Percentiles rank a stretch among this genome's conserved stretches.
phyloP scores from a whole-genome alignment of 768 basidiomycete species.

The Hericium rajendrae region DNA sequence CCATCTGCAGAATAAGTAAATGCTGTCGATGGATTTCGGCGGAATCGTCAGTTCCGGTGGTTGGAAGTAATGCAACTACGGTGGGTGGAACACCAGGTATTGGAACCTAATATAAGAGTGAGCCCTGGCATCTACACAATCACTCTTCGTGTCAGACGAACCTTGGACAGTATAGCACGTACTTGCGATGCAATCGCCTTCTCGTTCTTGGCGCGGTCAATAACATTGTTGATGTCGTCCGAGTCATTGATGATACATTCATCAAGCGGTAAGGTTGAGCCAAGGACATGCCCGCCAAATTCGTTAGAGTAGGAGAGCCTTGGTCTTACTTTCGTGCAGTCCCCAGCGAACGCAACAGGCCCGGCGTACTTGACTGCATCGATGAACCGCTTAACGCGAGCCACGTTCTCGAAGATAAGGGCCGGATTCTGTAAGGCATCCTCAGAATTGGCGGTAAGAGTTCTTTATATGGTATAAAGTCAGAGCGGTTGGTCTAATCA shows the following conservation, averaged over 20 bases:
- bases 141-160: too few relatives aligned
- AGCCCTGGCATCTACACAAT: too few relatives aligned
- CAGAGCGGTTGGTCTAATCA: too few relatives aligned
- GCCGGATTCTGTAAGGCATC: constrained; percentile 19
- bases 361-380: constrained; percentile 15
- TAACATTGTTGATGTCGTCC: constrained; percentile 19
- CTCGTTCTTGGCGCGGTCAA: constrained; percentile 11
- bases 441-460: constrained; percentile 8
- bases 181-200: constrained; percentile 20
- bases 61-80: constrained; percentile 19
- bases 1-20: constrained; percentile 16
- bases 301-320: constrained; percentile 19
- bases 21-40: constrained; percentile 16
- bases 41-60: constrained; percentile 18
- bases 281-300: constrained; percentile 20
- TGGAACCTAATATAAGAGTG: constrained; percentile 10
- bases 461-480: too few relatives aligned
- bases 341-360: constrained; percentile 18
- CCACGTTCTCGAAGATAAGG: constrained; percentile 21
- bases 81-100: constrained; percentile 16
- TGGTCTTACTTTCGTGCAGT: constrained; percentile 22
- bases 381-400: constrained; percentile 17
- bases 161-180: constrained; percentile 20
- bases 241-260: constrained; percentile 17
- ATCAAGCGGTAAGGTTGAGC: constrained; percentile 13